Base-by-base conservation (phyloP, 257 asterid species). In the Solanum okadae region DNA sequence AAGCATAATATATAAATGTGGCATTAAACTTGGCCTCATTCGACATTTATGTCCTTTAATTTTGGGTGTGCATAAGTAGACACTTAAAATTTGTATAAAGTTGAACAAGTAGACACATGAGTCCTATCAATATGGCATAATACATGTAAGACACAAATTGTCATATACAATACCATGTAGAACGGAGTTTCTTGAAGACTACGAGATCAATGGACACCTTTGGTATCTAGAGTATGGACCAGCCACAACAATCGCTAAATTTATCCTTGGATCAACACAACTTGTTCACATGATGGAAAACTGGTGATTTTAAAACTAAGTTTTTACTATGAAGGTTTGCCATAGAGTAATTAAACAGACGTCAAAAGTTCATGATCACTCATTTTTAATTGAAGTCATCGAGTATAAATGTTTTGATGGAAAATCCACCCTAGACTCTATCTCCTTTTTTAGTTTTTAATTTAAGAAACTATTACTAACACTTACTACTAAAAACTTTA, bases 21-120 rank as follows among this genome's bases (percentile, higher is more conserved):
- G 9, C 10, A 52, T 49, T 52, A 2, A 16, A 52, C 23, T 52
- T 52, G 23, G 22, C 4, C 4, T 16, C 23, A 16, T 52, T 52
- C 0, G 3, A 52, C 4, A 6, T 16, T 52, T 52, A 16, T 16
- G 9, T 15, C 1, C 4, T 52, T 0, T 1, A 16, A 52, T 1
- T 16, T 52, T 52, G 22, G 0, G 9, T 52, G 22, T 52, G 23
- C 23, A 52, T 52, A 16, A 44, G 16, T 44, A 44, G 16, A 44
- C 7, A 15, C 52, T 44, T 44, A 42, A 44, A 44, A 44, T 4
- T 44, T 44, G 18, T 44, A 44, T 4, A 44, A 44, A 44, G 18
- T 44, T 44, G 6, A 44, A 44, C 18, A 44, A 44, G 56, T 44
- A 44, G 56, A 44, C 63, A 6, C 10, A 16, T 16, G 1, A 52